Conservation (phyloP, 164 flowering plant species). For the Chimonanthus salicifolius region DNA sequence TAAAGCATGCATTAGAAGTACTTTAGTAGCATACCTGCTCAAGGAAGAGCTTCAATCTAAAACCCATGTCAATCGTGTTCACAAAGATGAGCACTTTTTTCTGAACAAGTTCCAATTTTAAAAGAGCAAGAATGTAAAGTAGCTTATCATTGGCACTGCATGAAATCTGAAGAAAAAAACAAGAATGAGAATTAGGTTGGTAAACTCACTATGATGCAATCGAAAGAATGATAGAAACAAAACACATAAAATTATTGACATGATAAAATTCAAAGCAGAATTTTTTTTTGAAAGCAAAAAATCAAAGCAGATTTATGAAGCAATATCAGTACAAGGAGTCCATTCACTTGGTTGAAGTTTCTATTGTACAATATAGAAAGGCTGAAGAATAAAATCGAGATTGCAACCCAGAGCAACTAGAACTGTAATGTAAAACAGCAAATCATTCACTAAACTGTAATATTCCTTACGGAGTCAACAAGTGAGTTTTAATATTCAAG, state of each 20-base stretch:
- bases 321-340: background rate
- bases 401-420: background rate
- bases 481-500: background rate
- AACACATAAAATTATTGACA: background rate
- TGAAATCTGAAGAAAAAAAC: conserved; percentile 46
- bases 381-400: conserved; percentile 1
- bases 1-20: background rate
- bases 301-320: background rate
- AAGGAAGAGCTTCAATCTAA: conserved; percentile 72
- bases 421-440: background rate
- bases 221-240: background rate
- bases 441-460: background rate
- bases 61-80: conserved; percentile 80
- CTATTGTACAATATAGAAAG: background rate
- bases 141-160: conserved; percentile 73
- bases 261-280: background rate
- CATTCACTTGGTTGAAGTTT: background rate
- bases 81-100: conserved; percentile 83
- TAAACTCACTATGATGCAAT: background rate
- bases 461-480: background rate
- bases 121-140: conserved; percentile 72
- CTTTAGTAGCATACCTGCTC: conserved; percentile 62
- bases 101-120: conserved; percentile 85
- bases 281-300: background rate
- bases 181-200: background rate